Percentiles rank a stretch among this genome's conserved stretches.
Conservation (phyloP, 176 grass and related monocot species). For the Musa schizocarpa region DNA sequence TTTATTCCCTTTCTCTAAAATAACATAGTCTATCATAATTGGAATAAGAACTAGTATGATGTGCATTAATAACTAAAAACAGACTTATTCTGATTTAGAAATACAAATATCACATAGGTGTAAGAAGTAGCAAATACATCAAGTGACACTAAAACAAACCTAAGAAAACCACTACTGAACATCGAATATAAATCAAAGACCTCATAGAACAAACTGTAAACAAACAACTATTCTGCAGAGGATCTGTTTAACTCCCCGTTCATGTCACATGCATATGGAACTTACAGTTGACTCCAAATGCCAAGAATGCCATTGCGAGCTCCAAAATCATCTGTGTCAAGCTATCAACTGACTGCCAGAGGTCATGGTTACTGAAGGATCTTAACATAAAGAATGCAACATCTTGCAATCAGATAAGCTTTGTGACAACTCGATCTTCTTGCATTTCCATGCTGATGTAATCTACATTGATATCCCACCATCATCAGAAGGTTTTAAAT, state of each 20-base stretch:
- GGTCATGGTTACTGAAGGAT: conserved; percentile 27
- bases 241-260: not conserved
- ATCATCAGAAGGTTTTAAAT: conserved; percentile 28
- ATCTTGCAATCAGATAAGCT: conserved; percentile 67
- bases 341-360: conserved; percentile 1
- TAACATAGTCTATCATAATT: not conserved
- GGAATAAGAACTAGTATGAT: not conserved
- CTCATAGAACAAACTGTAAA: not conserved
- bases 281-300: not conserved
- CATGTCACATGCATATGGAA: not conserved
- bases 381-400: conserved; percentile 44
- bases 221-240: not conserved
- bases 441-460: conserved; percentile 73
- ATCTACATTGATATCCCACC: conserved; percentile 28
- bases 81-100: too few relatives aligned
- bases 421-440: conserved; percentile 58
- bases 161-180: not conserved
- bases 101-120: too few relatives aligned
- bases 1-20: not conserved
- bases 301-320: not conserved
- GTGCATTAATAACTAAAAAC: not conserved
- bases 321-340: not conserved
- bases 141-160: conserved; percentile 1
- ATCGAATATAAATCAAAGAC: not conserved
- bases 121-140: not conserved